Percentiles rank a stretch among this genome's conserved stretches.
Evolutionary conservation across 495 filamentous ascomycete species (phyloP).

Genomic region (Aspergillus nidulans): DNA sequence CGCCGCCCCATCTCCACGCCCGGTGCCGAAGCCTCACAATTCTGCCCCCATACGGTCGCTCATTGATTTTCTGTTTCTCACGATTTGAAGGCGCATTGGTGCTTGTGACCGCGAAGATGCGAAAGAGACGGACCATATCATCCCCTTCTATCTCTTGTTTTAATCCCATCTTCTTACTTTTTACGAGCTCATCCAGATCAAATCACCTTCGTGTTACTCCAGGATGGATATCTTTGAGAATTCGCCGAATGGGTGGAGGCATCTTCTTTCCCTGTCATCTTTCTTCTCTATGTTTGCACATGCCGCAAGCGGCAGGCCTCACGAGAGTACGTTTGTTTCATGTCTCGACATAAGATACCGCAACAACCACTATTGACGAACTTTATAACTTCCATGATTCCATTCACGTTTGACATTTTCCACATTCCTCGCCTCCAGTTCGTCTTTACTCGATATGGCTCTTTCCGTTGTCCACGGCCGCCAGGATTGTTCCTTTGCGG

Average conservation of each 20-base stretch:
- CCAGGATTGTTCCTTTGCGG: constrained; percentile 7
- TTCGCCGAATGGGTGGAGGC: constrained; percentile 13
- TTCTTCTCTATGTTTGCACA: constrained; percentile 12
- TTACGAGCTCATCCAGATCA: constrained; percentile 1
- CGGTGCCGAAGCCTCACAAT: constrained; percentile 12
- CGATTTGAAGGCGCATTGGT: not conserved
- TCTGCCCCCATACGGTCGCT: constrained; percentile 1
- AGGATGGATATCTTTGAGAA: constrained; percentile 7
- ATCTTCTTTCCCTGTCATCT: constrained; percentile 1
- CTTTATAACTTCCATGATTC: constrained; percentile 1
- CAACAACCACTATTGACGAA: constrained; percentile 24
- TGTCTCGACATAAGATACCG: constrained; percentile 29
- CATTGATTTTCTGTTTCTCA: not conserved
- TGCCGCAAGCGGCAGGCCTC: constrained; percentile 24
- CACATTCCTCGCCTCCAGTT: not conserved
- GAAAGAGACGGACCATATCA: constrained; percentile 5
- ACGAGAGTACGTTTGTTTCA: constrained; percentile 27
- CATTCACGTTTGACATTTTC: not conserved
- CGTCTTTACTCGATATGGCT: not conserved
- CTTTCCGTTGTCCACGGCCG: constrained; percentile 1
- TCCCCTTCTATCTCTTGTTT: constrained; percentile 1
- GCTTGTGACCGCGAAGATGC: constrained; percentile 2
- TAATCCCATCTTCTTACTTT: not conserved
- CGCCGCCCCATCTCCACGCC: constrained; percentile 6
- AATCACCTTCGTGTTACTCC: constrained; percentile 10